These are phyloP conservation scores for Ziziphus jujuba DNA, from an alignment of 306 rosid species.

Conservation along the genomic window DNA sequence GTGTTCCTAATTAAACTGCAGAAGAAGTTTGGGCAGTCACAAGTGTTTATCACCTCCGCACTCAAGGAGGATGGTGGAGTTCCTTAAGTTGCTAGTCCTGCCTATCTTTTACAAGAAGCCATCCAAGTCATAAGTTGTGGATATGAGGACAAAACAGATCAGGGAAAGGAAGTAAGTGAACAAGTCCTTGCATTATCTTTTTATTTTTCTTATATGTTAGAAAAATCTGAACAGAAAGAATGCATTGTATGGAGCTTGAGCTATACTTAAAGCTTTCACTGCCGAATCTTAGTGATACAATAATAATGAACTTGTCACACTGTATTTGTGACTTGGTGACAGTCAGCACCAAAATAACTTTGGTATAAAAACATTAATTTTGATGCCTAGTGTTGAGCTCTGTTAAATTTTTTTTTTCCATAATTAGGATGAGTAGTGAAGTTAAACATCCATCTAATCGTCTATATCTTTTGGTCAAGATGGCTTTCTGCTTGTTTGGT, in stretches of 20 bases:
- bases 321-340: neutral
- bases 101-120: constrained; percentile 87
- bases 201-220: neutral
- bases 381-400: too few species aligned
- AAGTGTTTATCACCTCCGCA: constrained; percentile 75
- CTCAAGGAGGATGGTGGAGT: constrained; percentile 81
- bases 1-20: constrained; percentile 70
- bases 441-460: too few species aligned
- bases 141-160: constrained; percentile 92
- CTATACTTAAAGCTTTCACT: neutral
- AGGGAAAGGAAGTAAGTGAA: constrained; percentile 90
- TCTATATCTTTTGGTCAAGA: too few species aligned
- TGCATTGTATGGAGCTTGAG: neutral
- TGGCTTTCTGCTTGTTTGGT: too few species aligned
- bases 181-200: constrained; percentile 11
- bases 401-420: neutral
- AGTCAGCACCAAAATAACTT: neutral
- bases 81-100: constrained; percentile 61
- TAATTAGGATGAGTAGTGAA: neutral
- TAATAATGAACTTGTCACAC: neutral
- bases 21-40: constrained; percentile 94
- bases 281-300: neutral
- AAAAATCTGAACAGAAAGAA: constrained; percentile 1
- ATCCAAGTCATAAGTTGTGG: constrained; percentile 97
- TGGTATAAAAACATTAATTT: too few species aligned